Base-by-base conservation (phyloP, 352 stramenopile genomes). In the Globisporangium heterothallicum region DNA sequence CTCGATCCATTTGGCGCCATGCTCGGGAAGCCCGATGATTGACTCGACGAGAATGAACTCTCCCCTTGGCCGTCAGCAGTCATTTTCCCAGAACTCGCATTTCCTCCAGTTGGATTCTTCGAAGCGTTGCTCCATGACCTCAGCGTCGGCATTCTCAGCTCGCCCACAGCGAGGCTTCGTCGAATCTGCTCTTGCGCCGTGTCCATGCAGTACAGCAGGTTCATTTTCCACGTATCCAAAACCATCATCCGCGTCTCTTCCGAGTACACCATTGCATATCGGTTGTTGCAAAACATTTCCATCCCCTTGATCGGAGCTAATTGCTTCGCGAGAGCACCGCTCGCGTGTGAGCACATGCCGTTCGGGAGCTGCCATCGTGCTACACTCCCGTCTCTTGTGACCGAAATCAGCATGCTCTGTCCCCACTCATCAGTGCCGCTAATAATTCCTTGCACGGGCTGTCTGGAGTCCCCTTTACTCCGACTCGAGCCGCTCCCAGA, bases 131-230 rank as follows among this genome's bases (percentile, higher is more conserved):
- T 25, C 42, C 42, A 54, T 6, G 21, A 25, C 34, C 48, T 55
- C 10, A 62, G 30, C 27, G 51, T 21, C 7, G 64, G 42, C 60
- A 73, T 77, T 36, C 68, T 74, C 14, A 89, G 43, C 26, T 87
- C 74, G 0, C 72, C 78, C 12, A 84, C 69, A 4, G 79, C 67
- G 19, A 92, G 72, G 29, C 78, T 78, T n/a, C 73, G 63, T 48
- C 81, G 70, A 34, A 92, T 79, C 66, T 92, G 81, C 46, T 92
- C 81, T 56, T 92, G 81, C 14, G 77, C 69, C 0, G 81, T 92
- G 49, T 92, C 76, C 25, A 86, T 68, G 25, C 81, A 92, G 36
- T 84, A 86, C 8, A 89, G 41, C 49, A 92, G 13, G 40, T 53
- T 56, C 63, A 92, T 81, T 38, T 72, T 84, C 78, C 78, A 92